Conservation (phyloP, 176 grass and related monocot species). For the Canna indica region DNA sequence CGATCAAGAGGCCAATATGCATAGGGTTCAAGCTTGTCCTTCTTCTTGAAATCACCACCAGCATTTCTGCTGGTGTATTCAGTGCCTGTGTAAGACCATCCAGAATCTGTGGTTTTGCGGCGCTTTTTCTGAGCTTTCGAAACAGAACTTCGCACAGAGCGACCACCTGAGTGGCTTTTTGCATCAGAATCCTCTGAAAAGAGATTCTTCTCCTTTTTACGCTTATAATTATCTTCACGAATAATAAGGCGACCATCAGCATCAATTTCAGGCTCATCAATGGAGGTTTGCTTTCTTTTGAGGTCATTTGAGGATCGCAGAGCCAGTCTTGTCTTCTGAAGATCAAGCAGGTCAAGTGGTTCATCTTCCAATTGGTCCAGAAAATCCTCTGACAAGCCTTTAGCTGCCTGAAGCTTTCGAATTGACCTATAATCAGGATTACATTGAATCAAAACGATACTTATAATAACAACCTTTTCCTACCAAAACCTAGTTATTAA, state of each 20-base stretch:
- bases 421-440: constrained; percentile 34
- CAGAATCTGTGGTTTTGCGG: constrained; percentile 45
- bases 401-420: constrained; percentile 35
- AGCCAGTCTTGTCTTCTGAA: constrained; percentile 51
- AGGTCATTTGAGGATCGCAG: constrained; percentile 39
- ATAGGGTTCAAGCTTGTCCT: constrained; percentile 88
- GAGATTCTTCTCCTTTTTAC: constrained; percentile 37
- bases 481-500: no score
- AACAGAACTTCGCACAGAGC: constrained; percentile 14
- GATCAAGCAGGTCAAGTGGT: constrained; percentile 76
- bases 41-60: constrained; percentile 68
- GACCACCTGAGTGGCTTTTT: constrained; percentile 32
- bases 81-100: constrained; percentile 76
- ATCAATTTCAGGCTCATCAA: constrained; percentile 64
- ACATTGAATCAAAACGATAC: not conserved
- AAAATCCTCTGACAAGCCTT: constrained; percentile 57
- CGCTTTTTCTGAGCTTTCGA: constrained; percentile 31
- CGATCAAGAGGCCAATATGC: constrained; percentile 86
- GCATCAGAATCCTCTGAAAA: constrained; percentile 34
- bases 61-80: constrained; percentile 83
- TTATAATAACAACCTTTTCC: not conserved
- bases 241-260: constrained; percentile 74
- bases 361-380: constrained; percentile 50
- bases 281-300: constrained; percentile 36
- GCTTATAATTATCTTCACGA: constrained; percentile 36